Evolutionary conservation across 345 rosid species (phyloP).

Genomic region (Aegle marmelos): DNA sequence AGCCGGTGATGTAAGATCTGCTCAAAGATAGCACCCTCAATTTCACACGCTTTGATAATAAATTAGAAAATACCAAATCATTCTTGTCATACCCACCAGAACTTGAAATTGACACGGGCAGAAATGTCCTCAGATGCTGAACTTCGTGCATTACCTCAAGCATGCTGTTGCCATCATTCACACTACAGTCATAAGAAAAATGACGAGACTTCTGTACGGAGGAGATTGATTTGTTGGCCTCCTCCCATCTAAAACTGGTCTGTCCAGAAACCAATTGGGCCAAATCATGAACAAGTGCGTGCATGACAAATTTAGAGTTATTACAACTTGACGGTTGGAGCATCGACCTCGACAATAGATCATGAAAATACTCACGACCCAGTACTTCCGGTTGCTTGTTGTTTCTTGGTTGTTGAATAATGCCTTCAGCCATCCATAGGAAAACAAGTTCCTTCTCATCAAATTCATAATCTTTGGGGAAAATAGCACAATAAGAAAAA

Average conservation of each 20-base stretch:
- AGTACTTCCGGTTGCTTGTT: background rate
- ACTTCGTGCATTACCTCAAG: background rate
- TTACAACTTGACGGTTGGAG: background rate
- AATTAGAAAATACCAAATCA: background rate
- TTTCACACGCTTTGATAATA: slow-evolving; percentile 1
- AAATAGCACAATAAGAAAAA: background rate
- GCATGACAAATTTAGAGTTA: background rate
- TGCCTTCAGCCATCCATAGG: slow-evolving; percentile 3
- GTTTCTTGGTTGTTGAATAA: background rate
- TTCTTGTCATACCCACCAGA: background rate
- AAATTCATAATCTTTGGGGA: background rate
- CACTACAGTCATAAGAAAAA: background rate
- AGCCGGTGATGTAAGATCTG: background rate
- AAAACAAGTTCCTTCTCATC: background rate
- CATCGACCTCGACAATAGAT: slow-evolving; percentile 12
- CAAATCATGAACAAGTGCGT: background rate
- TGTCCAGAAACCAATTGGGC: background rate
- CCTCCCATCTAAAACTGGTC: background rate
- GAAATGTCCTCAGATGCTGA: background rate
- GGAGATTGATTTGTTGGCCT: background rate
- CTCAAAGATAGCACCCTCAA: slow-evolving; percentile 21
- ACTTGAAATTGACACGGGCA: background rate
- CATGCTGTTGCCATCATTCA: background rate
- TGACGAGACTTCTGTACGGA: background rate
- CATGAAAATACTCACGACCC: background rate